Evolutionary conservation across 2,329 filamentous ascomycete genomes (phyloP).

Genomic region (Plectosphaerella sp.): DNA sequence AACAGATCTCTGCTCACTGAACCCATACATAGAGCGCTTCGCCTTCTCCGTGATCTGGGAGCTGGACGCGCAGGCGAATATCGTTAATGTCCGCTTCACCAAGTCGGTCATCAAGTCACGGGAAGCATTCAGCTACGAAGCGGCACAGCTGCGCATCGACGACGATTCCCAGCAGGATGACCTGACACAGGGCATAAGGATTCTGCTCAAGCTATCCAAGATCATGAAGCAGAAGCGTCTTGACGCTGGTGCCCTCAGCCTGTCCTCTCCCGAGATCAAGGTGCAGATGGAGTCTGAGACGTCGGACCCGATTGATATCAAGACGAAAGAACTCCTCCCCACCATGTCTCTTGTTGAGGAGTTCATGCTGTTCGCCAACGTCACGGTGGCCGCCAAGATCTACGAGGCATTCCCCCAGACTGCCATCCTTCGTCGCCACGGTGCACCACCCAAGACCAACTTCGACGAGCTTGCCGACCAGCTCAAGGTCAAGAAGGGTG

Average conservation of each 20-base stretch:
- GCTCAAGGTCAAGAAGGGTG: constrained; percentile 77
- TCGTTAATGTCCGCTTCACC: constrained; percentile 82
- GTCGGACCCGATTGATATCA: constrained; percentile 91
- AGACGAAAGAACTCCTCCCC: constrained; percentile 89
- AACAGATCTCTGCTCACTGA: constrained; percentile 92
- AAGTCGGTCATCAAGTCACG: constrained; percentile 97
- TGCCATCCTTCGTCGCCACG: constrained; percentile 88
- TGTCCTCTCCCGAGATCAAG: constrained; percentile 96
- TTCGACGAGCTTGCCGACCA: constrained; percentile 93
- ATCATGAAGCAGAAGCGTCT: constrained; percentile 93
- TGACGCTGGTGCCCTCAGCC: constrained; percentile 89
- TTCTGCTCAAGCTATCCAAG: constrained; percentile 81
- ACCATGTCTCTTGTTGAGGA: constrained; percentile 98
- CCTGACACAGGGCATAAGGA: constrained; percentile 84
- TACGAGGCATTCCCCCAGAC: constrained; percentile 92
- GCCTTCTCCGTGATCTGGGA: constrained; percentile 89
- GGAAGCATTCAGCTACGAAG: constrained; percentile 96
- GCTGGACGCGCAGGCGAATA: constrained; percentile 76
- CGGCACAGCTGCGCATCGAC: constrained; percentile 91
- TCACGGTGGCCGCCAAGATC: constrained; percentile 85
- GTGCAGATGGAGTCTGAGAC: constrained; percentile 94
- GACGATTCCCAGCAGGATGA: constrained; percentile 84
- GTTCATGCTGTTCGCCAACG: constrained; percentile 98
- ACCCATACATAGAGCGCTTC: constrained; percentile 94
- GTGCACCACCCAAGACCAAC: constrained; percentile 87